A percentile compares a stretch with the other conserved stretches of the same genome.
Evolutionary conservation across 2,329 filamentous ascomycete genomes (phyloP).

Genomic region (Aspergillus fumigatiaffinis): DNA sequence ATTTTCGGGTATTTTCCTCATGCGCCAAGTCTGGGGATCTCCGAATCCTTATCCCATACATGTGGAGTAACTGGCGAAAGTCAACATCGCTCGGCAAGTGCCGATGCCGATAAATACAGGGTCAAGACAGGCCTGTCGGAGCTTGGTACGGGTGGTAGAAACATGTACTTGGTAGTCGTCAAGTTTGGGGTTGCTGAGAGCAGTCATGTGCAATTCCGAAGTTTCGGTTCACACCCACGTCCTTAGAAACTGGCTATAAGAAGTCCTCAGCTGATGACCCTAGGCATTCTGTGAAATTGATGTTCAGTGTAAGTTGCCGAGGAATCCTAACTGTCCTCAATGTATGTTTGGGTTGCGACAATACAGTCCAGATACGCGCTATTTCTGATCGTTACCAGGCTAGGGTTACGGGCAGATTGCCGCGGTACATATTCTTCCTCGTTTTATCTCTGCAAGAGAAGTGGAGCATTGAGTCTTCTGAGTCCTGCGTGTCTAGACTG

Average conservation of each 20-base stretch:
- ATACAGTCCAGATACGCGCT: background rate
- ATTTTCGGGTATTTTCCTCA: background rate
- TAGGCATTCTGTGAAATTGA: background rate
- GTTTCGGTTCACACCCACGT: background rate
- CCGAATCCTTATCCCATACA: slow-evolving; percentile 4
- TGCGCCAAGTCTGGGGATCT: slow-evolving; percentile 4
- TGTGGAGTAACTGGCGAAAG: slow-evolving; percentile 3
- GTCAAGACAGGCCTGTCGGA: background rate
- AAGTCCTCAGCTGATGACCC: background rate
- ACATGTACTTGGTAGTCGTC: background rate
- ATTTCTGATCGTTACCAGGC: background rate
- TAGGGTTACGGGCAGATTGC: background rate
- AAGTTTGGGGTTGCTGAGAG: background rate
- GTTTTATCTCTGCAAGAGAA: background rate
- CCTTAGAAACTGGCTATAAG: too few species aligned
- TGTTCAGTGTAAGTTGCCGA: too few species aligned
- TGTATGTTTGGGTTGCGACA: background rate
- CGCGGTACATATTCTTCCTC: background rate
- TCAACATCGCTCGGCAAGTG: background rate
- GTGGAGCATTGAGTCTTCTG: background rate
- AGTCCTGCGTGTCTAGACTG: background rate
- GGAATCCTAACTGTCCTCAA: background rate
- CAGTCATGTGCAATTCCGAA: background rate
- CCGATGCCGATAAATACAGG: background rate
- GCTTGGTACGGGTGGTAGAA: background rate